Evolutionary conservation across 805 yeast genomes (phyloP), one percentile per base, ranked within the genome.

Genomic region (Metschnikowia gelsemii): DNA sequence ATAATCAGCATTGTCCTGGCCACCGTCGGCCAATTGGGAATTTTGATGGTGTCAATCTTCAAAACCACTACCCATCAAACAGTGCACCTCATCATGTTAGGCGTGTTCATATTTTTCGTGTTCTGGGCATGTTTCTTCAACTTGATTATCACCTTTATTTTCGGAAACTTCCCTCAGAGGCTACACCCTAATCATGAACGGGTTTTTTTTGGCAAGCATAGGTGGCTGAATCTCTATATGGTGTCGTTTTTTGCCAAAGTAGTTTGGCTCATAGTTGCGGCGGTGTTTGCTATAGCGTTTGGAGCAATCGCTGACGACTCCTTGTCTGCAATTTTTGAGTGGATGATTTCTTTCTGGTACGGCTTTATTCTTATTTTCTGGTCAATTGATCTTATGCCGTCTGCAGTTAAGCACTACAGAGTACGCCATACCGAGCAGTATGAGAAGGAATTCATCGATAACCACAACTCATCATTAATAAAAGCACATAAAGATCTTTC

Each of bases 281-380:
- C 82, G n/a, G 78, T 68, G 0, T 73, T 86, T 56, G 95, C 90
- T 2, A 62, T 83, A 21, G 72, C 77, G 24, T 91, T 87, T 50
- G 88, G 79, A 11, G 71, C 61, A 2, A 38, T 45, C 0, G 68
- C 70, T 19, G 55, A 63, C 7, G 56, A 63, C 25, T 67, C 74
- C 49, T 66, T 73, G 19, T 72, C 80, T 28, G 89, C 88, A 0
- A 66, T 72, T 16, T 79, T 84, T 58, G 98, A 91, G 63, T 91
- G 98, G 98, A 58, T 81, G 3, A 62, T 90, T 32, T 81, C 91
- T 14, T 89, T 82, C 63, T 82, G 87, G 80, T 90, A 85, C 58
- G 91, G 95, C 4, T 54, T 82, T 25, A 68, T 85, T 45, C 76
- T 82, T 49, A 55, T 82, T 3, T 63, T 82, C 42, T 71, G 90